phyloP scores from a whole-genome alignment of 768 basidiomycete genomes.

The Russula emetica region DNA sequence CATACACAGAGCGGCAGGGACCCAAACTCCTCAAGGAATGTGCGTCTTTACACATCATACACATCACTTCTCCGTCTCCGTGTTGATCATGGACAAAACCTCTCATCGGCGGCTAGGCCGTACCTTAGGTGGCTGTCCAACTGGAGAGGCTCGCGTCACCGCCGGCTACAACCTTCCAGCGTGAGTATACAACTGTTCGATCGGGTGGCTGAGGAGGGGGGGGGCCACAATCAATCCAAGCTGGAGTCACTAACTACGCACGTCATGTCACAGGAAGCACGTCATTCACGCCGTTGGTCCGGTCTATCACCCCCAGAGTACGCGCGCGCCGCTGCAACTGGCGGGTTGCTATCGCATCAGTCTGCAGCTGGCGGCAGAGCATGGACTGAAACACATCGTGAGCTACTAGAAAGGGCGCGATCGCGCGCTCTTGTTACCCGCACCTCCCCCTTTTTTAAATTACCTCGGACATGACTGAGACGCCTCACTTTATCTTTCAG shows the following conservation, averaged over 20 bases:
- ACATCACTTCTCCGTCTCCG: neutral
- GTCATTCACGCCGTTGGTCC: conserved; percentile 85
- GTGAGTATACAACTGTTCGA: conserved; percentile 42
- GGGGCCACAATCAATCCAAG: neutral
- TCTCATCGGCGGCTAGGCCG: conserved; percentile 39
- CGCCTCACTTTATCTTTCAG: conserved; percentile 36
- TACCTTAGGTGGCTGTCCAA: conserved; percentile 59
- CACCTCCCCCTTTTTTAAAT: neutral
- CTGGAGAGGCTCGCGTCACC: conserved; percentile 77
- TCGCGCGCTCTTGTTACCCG: neutral
- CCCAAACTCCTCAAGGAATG: conserved; percentile 63
- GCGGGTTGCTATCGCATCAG: conserved; percentile 65
- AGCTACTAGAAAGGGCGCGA: conserved; percentile 28
- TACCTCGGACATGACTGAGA: neutral
- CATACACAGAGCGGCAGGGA: conserved; percentile 77
- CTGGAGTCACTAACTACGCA: neutral
- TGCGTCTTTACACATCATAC: conserved; percentile 29
- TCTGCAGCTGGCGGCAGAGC: conserved; percentile 56
- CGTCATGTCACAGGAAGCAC: conserved; percentile 45
- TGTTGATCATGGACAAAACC: neutral
- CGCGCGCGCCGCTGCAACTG: conserved; percentile 51
- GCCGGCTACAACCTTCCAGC: conserved; percentile 70
- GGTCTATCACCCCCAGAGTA: conserved; percentile 45
- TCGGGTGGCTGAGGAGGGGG: neutral
- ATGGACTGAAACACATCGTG: conserved; percentile 62